A percentile compares a stretch with the other conserved stretches of the same genome.
Conservation (phyloP, 306 rosid genomes). For the Rubus parviflorus region DNA sequence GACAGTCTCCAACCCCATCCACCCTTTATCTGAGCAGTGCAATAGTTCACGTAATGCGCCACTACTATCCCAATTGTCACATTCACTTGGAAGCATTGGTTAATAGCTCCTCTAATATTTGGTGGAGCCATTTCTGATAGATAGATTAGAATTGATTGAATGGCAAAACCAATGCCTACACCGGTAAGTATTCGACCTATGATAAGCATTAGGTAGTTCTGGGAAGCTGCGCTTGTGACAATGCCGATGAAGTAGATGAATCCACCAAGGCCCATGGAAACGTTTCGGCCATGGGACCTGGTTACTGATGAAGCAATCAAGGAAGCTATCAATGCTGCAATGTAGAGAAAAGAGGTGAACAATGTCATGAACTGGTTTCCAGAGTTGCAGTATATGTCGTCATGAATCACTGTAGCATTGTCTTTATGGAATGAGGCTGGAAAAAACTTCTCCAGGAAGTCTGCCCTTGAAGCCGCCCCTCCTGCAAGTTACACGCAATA, state of each 20-base stretch:
- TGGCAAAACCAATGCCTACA: conserved; percentile 38
- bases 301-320: conserved; percentile 43
- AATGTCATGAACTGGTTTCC: conserved; percentile 27
- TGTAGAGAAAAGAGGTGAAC: conserved; percentile 46
- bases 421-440: conserved; percentile 19
- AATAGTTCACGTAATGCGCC: conserved; percentile 42
- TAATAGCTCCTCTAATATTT: conserved; percentile 45
- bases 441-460: conserved; percentile 28
- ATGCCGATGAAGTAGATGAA: conserved; percentile 30
- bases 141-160: conserved; percentile 43
- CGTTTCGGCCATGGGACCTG: conserved; percentile 34
- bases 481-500: conserved; percentile 26
- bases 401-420: background rate
- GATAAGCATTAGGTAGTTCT: conserved; percentile 27
- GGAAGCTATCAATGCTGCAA: conserved; percentile 43
- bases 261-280: conserved; percentile 38
- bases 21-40: conserved; percentile 24
- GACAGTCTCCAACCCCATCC: conserved; percentile 52
- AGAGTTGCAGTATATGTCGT: conserved; percentile 32
- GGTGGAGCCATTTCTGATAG: conserved; percentile 54
- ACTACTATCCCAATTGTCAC: conserved; percentile 42
- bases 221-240: conserved; percentile 23
- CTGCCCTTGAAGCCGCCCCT: conserved; percentile 45
- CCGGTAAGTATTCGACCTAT: conserved; percentile 42
- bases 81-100: conserved; percentile 43